These are phyloP conservation scores for Harrya chromipes DNA, from an alignment of 768 basidiomycete species.

Conservation along the genomic window DNA sequence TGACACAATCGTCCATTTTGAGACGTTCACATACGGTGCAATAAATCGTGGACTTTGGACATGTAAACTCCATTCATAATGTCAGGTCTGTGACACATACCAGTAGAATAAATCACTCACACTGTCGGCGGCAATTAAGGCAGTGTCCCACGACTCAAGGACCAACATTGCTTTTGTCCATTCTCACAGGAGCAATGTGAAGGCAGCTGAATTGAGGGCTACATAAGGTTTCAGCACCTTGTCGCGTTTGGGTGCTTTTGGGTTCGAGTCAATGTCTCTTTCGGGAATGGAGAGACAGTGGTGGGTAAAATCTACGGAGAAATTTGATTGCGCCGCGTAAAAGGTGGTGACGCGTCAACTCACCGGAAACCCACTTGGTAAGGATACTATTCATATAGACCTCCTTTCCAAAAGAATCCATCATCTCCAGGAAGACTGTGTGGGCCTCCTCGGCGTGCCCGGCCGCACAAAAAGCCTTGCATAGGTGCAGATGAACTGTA, in stretches of 20 bases:
- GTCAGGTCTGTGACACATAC: neutral
- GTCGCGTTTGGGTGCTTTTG: neutral
- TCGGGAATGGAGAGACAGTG: neutral
- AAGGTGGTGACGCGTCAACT: neutral
- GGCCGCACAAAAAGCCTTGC: neutral
- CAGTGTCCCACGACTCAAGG: constrained; percentile 2
- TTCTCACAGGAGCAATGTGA: neutral
- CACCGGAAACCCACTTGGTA: neutral
- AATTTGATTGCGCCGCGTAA: neutral
- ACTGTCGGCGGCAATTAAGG: neutral
- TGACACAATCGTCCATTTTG: neutral
- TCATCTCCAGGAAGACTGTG: neutral
- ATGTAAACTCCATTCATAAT: neutral
- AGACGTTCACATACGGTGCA: neutral
- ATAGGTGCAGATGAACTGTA: neutral
- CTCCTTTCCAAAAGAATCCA: neutral
- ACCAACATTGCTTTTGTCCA: constrained; percentile 6
- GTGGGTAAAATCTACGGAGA: neutral
- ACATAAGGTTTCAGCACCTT: neutral
- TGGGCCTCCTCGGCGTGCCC: neutral
- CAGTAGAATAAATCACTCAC: neutral
- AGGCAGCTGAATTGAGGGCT: neutral
- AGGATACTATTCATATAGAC: neutral
- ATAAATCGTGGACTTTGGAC: neutral
- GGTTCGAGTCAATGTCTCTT: neutral